Evolutionary conservation across 306 rosid genomes (phyloP).

Genomic region (Fragaria nilgerrensis): DNA sequence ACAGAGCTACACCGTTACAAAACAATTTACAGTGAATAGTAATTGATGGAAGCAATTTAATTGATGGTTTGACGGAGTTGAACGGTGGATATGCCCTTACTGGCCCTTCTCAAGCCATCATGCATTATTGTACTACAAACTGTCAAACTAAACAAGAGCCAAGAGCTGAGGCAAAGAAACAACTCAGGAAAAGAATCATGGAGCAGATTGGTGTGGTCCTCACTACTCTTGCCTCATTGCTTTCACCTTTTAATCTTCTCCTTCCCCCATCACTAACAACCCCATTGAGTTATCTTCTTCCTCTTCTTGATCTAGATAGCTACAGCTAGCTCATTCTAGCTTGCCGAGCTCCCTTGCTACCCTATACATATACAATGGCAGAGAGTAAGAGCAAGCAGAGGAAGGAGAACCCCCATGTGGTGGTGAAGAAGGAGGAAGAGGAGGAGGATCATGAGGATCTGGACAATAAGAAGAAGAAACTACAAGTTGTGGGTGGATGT

Average conservation of each 20-base stretch:
- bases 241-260: slow-evolving; percentile 3
- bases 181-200: slow-evolving; percentile 16
- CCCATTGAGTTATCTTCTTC: slow-evolving; percentile 14
- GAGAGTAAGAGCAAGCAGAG: slow-evolving; percentile 25
- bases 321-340: neutral
- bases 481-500: slow-evolving; percentile 1
- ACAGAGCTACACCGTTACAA: no score
- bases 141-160: slow-evolving; percentile 1
- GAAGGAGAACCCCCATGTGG: slow-evolving; percentile 27
- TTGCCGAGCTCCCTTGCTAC: neutral
- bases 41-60: no score
- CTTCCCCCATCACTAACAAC: slow-evolving; percentile 12
- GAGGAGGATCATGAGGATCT: slow-evolving; percentile 22
- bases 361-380: slow-evolving; percentile 20
- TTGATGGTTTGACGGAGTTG: no score
- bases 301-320: slow-evolving; percentile 3
- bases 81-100: no score
- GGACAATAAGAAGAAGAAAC: slow-evolving; percentile 38
- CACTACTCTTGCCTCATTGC: slow-evolving; percentile 11
- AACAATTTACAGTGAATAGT: no score
- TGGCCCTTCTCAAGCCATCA: no score
- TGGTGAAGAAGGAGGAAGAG: slow-evolving; percentile 5
- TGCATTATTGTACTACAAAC: slow-evolving; percentile 23
- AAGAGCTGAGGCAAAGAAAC: neutral
- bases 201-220: slow-evolving; percentile 49